These are phyloP conservation scores for Blastobotrys parvus DNA, from an alignment of 805 yeast species.

Conservation along the genomic window DNA sequence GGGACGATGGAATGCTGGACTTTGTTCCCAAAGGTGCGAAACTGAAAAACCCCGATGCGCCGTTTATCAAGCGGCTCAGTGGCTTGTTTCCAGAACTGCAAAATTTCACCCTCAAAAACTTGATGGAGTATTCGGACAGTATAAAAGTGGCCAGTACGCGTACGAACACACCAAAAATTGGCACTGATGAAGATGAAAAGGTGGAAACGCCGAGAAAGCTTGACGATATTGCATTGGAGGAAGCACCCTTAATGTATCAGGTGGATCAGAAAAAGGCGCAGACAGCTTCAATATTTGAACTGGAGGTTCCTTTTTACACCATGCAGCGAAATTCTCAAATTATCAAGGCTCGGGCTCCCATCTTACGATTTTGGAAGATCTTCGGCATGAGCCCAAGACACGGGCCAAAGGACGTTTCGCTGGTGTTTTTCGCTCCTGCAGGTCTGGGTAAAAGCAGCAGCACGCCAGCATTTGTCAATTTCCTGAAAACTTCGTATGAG, in stretches of 20 bases:
- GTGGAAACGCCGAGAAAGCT: background rate
- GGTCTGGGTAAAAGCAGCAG: conserved; percentile 19
- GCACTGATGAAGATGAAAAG: background rate
- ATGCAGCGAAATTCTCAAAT: conserved; percentile 15
- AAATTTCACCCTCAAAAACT: conserved; percentile 9
- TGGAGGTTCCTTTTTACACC: conserved; percentile 13
- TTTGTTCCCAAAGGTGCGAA: conserved; percentile 11
- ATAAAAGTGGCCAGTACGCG: background rate
- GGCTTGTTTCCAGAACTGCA: conserved; percentile 11
- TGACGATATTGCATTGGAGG: background rate
- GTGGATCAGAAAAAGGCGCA: background rate
- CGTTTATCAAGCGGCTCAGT: conserved; percentile 7
- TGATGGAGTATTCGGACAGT: conserved; percentile 5
- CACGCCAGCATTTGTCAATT: conserved; percentile 18
- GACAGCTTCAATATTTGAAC: conserved; percentile 8
- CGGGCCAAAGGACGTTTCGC: conserved; percentile 23
- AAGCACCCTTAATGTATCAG: background rate
- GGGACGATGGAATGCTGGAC: conserved; percentile 27
- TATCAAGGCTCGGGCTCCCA: conserved; percentile 30
- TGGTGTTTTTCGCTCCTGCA: conserved; percentile 24
- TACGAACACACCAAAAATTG: background rate
- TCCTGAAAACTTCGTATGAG: conserved; percentile 27
- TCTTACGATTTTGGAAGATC: conserved; percentile 32
- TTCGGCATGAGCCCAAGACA: conserved; percentile 29
- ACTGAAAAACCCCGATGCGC: conserved; percentile 9